Base-by-base conservation (phyloP, 345 rosid genomes). In the Excoecaria agallocha region DNA sequence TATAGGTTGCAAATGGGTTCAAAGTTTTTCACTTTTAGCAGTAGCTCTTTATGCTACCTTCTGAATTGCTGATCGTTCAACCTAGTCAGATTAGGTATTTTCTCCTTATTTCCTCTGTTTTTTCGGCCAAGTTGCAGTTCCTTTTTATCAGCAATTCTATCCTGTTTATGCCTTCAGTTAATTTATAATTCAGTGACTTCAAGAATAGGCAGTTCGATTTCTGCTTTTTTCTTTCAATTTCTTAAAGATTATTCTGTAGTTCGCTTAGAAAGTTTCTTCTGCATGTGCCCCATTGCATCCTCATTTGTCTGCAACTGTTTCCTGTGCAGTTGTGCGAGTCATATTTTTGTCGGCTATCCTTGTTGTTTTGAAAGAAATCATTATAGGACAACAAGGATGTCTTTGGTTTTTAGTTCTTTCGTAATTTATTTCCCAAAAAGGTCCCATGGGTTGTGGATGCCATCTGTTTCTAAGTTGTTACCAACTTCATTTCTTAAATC, bases 1-100 rank as follows among this genome's bases (percentile, higher is more conserved):
- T 1, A n/a, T 61, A 20, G 20, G 66, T 48, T 60, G 67, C 60
- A 61, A 63, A 63, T 80, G 68, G 56, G 8, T 25, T 62, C 30
- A 52, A 41, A n/a, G 0, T 35, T 62, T 62, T 5, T 62, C 30
- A 30, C 8, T 8, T 61, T 45, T 62, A 37, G 66, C 59, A 35
- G 48, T 17, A 62, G n/a, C 66, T 37, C 45, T 62, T 62, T 38
- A 16, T 35, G 1, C 66, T 62, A 62, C 66, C 43, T 62, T 15
- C 64, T 25, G 30, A 59, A 25, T 30, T 25, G 37, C 19, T 59
- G 5, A 25, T 30, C 66, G 6, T 62, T 62, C 22, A 55, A 55
- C 59, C 8, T 17, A 3, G 19, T 55, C 30, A 55, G 59, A 55
- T 16, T 1, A 55, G 19, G 11, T 55, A 25, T 55, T n/a, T 55